Evolutionary conservation across 805 yeast genomes (phyloP), one percentile per base, ranked within the genome.

Genomic region (Suhomyces sp.): DNA sequence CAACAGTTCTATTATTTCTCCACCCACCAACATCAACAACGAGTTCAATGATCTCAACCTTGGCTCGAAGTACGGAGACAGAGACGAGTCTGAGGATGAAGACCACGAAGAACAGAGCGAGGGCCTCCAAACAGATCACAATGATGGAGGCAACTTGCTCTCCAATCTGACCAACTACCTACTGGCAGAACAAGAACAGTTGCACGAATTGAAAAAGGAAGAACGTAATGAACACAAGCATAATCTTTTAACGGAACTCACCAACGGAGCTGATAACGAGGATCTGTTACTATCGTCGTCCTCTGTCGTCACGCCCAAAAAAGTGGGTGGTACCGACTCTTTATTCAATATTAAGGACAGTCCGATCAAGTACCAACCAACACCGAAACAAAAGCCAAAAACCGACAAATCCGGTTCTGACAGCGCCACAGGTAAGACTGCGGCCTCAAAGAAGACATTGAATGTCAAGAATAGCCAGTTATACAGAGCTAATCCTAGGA

Each of bases 161-260:
- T 5, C 12, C 15, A 15, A 25, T 3, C n/a, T n/a, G n/a, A 3
- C n/a, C 17, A 25, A 25, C 11, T 19, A 30, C 38, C 38, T 23
- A 38, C 56, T 28, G 37, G 49, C 56, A 18, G 56, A 36, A 34
- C 40, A 25, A 30, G 59, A 35, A 39, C 51, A 38, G 35, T 46
- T 43, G 25, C 36, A 33, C 32, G 63, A 66, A 37, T 48, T 72
- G 28, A 63, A 57, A 36, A 62, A 54, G 28, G 66, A 63, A 41
- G 62, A 55, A 42, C 43, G 62, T 30, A 50, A 53, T 28, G 61
- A 52, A 35, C 65, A 56, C 38, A 51, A 48, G 35, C 40, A 50
- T 15, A 48, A 40, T 35, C 60, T 74, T 8, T 38, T 79, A 18
- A 60, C 74, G 2, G 67, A 72, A 12, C 58, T 80, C 27, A 65